Percentiles rank a stretch among this genome's conserved stretches.
phyloP scores from a whole-genome alignment of 2,329 filamentous ascomycete genomes.

The Colletotrichum sidae region DNA sequence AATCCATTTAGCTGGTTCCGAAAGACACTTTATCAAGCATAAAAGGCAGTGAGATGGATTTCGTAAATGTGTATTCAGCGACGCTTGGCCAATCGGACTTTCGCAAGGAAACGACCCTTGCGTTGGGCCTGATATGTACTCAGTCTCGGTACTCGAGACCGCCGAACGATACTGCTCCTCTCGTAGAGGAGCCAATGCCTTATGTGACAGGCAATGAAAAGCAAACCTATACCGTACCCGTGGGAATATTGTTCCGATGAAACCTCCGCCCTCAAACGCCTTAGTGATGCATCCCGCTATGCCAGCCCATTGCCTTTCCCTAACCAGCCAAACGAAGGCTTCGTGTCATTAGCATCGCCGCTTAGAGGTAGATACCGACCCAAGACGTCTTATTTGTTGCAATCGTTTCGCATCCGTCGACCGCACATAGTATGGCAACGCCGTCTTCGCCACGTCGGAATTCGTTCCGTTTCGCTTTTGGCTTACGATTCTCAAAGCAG shows the following conservation, averaged over 20 bases:
- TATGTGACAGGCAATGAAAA: background rate
- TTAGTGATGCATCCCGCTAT: slow-evolving; percentile 29
- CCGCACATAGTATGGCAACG: slow-evolving; percentile 57
- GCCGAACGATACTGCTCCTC: no score
- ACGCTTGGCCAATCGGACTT: no score
- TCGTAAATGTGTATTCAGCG: no score
- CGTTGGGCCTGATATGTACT: no score
- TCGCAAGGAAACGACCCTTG: no score
- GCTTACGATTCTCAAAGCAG: slow-evolving; percentile 69
- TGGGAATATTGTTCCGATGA: slow-evolving; percentile 27
- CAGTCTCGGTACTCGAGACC: background rate
- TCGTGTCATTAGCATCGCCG: background rate
- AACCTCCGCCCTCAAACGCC: slow-evolving; percentile 35
- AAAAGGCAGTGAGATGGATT: no score
- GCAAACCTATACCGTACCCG: slow-evolving; percentile 29
- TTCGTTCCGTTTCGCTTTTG: slow-evolving; percentile 47
- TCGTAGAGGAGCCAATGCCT: background rate
- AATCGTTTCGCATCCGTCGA: slow-evolving; percentile 67
- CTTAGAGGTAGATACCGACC: slow-evolving; percentile 70
- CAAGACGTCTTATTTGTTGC: slow-evolving; percentile 66
- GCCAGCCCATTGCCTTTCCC: slow-evolving; percentile 10
- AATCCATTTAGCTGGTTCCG: no score
- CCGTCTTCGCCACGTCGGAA: slow-evolving; percentile 47
- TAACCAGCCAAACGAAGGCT: slow-evolving; percentile 57
- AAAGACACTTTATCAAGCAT: no score